phyloP scores from a whole-genome alignment of 208 protist genomes.

The Willaertia magna region DNA sequence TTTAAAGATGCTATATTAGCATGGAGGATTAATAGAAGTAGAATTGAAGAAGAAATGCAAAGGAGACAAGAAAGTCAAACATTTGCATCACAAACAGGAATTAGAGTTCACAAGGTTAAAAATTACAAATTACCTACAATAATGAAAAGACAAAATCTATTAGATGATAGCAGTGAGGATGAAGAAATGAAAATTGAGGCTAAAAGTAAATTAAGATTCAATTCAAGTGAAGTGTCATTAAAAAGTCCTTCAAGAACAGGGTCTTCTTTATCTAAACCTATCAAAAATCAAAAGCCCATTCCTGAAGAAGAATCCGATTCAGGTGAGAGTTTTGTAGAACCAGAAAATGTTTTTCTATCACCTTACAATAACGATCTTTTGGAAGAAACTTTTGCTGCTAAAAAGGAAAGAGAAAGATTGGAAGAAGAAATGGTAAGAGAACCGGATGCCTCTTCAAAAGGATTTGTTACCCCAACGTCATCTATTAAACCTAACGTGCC shows the following conservation, averaged over 20 bases:
- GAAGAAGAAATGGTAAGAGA: neutral
- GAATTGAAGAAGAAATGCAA: conserved; percentile 25
- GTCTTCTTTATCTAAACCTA: neutral
- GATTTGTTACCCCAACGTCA: neutral
- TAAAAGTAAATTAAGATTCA: too few species aligned
- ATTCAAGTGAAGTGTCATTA: neutral
- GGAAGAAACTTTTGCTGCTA: neutral
- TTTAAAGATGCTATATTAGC: conserved; percentile 17
- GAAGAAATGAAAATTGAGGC: neutral
- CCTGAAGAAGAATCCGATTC: neutral
- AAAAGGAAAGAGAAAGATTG: neutral
- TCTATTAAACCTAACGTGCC: neutral
- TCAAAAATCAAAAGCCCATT: too few species aligned
- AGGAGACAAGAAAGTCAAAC: conserved; percentile 15
- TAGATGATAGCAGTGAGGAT: neutral
- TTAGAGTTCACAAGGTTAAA: neutral
- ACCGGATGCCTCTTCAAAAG: neutral
- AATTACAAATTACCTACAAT: neutral
- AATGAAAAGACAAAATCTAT: neutral
- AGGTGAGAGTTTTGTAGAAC: neutral
- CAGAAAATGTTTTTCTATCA: neutral
- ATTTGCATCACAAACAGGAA: conserved; percentile 10
- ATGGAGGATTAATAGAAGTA: conserved; percentile 20
- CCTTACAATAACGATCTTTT: neutral
- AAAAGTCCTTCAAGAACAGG: neutral